A percentile compares a stretch with the other conserved stretches of the same genome.
Conservation (phyloP, 192 early-diverging fungal species). For the Jimgerdemannia lactiflua region DNA sequence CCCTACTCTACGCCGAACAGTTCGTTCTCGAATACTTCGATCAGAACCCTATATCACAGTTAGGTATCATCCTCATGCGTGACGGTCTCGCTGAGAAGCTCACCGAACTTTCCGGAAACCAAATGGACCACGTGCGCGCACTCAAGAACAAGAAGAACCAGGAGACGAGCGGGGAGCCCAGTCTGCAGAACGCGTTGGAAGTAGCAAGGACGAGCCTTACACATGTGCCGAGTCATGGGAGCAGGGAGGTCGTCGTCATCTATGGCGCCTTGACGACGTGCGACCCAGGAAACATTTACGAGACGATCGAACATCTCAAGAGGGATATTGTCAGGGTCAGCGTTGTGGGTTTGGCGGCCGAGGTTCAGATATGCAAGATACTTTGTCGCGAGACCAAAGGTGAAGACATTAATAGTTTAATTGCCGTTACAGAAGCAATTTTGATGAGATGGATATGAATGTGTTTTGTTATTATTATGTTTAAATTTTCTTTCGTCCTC, state of each 20-base stretch:
- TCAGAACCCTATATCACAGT: constrained; percentile 92
- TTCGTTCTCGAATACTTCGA: constrained; percentile 92
- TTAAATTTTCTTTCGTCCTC: neutral
- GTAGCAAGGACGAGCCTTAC: constrained; percentile 71
- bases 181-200: constrained; percentile 90
- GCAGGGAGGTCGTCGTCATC: constrained; percentile 84
- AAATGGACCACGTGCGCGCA: constrained; percentile 75
- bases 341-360: constrained; percentile 87
- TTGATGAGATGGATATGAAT: too few relatives aligned
- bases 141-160: constrained; percentile 61
- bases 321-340: constrained; percentile 75
- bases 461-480: neutral
- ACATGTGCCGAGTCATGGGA: constrained; percentile 88
- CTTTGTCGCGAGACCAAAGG: constrained; percentile 79
- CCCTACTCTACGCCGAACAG: constrained; percentile 57
- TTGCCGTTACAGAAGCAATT: neutral
- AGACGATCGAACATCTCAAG: constrained; percentile 70
- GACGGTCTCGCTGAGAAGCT: constrained; percentile 86
- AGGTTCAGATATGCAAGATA: constrained; percentile 78
- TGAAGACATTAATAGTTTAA: neutral
- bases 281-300: constrained; percentile 89
- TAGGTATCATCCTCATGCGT: constrained; percentile 78
- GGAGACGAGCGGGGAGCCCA: constrained; percentile 83
- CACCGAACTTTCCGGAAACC: constrained; percentile 83
- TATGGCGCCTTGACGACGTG: constrained; percentile 89